These are phyloP conservation scores for Rhizophagus prolifer DNA, from an alignment of 192 early-diverging fungal genomes.

Conservation along the genomic window DNA sequence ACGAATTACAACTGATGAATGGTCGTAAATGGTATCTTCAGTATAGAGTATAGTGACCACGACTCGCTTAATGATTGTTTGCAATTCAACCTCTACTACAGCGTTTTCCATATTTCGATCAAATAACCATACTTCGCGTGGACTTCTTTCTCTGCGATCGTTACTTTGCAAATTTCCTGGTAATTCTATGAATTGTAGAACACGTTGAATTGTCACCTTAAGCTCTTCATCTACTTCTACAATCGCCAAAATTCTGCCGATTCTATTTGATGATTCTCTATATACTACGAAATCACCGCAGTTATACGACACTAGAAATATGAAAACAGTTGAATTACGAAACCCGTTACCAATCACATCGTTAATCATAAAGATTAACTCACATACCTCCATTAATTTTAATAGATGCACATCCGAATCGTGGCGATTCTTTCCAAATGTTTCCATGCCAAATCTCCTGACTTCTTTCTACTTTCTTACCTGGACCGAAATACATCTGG, in stretches of 20 bases:
- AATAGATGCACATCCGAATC: not conserved
- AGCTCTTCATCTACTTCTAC: not conserved
- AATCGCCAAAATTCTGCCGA: not conserved
- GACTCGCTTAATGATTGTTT: not conserved
- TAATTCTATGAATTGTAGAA: not conserved
- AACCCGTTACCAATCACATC: no score
- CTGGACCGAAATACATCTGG: not conserved
- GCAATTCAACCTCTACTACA: not conserved
- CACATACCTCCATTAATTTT: not conserved
- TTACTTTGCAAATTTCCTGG: not conserved
- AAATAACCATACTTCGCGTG: not conserved
- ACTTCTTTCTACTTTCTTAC: not conserved
- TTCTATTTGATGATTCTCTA: not conserved
- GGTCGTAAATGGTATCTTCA: not conserved
- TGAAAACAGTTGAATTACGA: no score
- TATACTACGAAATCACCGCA: not conserved
- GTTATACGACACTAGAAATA: not conserved
- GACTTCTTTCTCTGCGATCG: not conserved
- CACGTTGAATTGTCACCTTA: not conserved
- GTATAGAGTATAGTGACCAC: not conserved
- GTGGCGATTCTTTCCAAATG: conserved; percentile 8
- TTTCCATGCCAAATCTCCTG: not conserved
- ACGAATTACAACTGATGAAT: not conserved
- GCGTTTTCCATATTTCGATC: not conserved
- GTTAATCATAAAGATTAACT: not conserved